Conservation (phyloP, 164 flowering plant genomes). For the Cinnamomum chago region DNA sequence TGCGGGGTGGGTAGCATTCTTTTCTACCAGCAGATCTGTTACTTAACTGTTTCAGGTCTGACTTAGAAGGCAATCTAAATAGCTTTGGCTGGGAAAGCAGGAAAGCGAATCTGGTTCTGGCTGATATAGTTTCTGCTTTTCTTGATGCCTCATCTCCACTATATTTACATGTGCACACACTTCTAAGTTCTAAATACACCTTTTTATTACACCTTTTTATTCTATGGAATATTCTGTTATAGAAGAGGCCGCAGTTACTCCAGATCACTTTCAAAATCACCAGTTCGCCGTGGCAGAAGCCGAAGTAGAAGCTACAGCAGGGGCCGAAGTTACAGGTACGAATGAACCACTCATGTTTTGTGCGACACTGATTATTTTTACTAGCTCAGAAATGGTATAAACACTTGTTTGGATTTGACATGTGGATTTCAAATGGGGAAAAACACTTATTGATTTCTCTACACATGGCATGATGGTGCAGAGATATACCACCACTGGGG, state of each 20-base stretch:
- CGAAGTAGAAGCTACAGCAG: conserved; percentile 63
- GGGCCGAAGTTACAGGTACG: conserved; percentile 71
- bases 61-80: too few species aligned
- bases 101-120: background rate
- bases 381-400: background rate
- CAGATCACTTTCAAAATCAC: conserved; percentile 54
- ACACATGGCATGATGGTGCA: background rate
- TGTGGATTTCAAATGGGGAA: background rate
- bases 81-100: too few species aligned
- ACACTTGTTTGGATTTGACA: background rate
- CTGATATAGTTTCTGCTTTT: background rate
- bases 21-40: too few species aligned
- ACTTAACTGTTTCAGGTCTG: too few species aligned
- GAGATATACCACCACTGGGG: background rate
- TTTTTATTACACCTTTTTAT: background rate
- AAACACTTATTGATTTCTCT: background rate
- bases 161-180: too few species aligned
- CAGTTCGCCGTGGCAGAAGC: conserved; percentile 55
- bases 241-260: conserved; percentile 58
- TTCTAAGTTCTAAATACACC: too few species aligned
- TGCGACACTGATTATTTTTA: too few species aligned
- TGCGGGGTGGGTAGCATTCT: too few species aligned
- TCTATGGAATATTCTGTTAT: background rate
- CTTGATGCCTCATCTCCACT: too few species aligned
- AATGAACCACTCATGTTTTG: too few species aligned